Conservation (phyloP, 306 rosid genomes). For the Gillenia trifoliata region DNA sequence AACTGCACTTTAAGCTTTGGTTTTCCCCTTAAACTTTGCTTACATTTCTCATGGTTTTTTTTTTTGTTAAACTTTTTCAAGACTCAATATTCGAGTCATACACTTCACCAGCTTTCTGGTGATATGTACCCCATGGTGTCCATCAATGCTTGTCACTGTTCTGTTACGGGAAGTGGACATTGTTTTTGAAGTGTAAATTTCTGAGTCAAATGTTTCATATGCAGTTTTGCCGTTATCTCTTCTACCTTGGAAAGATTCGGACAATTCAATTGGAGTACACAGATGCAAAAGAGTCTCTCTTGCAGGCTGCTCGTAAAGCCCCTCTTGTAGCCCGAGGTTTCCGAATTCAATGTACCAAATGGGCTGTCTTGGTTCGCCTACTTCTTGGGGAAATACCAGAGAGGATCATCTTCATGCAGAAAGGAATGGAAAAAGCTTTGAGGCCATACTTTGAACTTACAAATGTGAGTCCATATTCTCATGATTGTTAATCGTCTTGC, state of each 20-base stretch:
- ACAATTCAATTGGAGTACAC: conserved; percentile 1
- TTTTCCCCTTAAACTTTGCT: neutral
- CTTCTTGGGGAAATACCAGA: conserved; percentile 56
- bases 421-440: conserved; percentile 47
- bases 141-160: neutral
- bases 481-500: neutral
- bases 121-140: neutral
- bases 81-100: neutral
- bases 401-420: conserved; percentile 60
- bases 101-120: neutral
- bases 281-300: conserved; percentile 3
- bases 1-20: neutral
- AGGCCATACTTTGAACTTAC: conserved; percentile 70
- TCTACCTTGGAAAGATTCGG: conserved; percentile 40
- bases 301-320: conserved; percentile 21
- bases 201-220: conserved; percentile 2
- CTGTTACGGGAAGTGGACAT: neutral
- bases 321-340: conserved; percentile 54
- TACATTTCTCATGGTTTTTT: neutral
- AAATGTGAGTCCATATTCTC: conserved; percentile 35
- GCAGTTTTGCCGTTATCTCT: conserved; percentile 62
- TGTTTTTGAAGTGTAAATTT: neutral
- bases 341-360: conserved; percentile 60
- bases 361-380: conserved; percentile 54
- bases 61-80: neutral